Conservation (phyloP, 192 early-diverging fungal genomes). For the Umbelopsis sp. region DNA sequence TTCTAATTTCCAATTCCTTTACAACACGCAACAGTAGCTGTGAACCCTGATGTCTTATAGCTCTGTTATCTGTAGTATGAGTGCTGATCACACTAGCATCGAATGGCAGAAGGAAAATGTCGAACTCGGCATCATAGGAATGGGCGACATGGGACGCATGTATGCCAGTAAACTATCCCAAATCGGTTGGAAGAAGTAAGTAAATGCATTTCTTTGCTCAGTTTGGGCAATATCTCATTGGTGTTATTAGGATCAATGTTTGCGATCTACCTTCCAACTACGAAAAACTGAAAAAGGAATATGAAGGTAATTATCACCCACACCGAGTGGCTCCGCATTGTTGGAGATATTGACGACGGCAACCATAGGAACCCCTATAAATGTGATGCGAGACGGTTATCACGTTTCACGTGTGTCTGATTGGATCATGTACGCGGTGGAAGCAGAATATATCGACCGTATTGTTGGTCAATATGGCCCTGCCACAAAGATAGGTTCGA, state of each 20-base stretch:
- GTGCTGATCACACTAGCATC: background rate
- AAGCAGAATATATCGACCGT: slow-evolving; percentile 82
- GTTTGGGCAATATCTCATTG: background rate
- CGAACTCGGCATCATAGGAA: slow-evolving; percentile 91
- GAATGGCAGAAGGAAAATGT: slow-evolving; percentile 54
- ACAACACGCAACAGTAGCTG: no score
- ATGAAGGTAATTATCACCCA: slow-evolving; percentile 48
- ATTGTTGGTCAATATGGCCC: slow-evolving; percentile 86
- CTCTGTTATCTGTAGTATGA: slow-evolving; percentile 4
- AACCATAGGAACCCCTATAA: slow-evolving; percentile 48
- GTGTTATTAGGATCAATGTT: slow-evolving; percentile 68
- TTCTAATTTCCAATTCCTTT: background rate
- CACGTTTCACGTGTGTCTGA: slow-evolving; percentile 83
- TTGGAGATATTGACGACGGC: background rate
- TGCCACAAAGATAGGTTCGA: slow-evolving; percentile 86
- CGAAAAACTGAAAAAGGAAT: slow-evolving; percentile 63
- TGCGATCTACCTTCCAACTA: slow-evolving; percentile 85
- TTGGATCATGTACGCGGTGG: slow-evolving; percentile 93
- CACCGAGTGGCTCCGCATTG: background rate
- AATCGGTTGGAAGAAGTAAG: slow-evolving; percentile 79
- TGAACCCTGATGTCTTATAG: background rate
- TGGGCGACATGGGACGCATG: slow-evolving; percentile 94
- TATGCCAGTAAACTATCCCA: slow-evolving; percentile 75
- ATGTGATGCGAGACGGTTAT: slow-evolving; percentile 79
- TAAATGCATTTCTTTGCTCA: background rate